Evolutionary conservation across 2,329 filamentous ascomycete species (phyloP).

Genomic region (Sporothrix inflata): DNA sequence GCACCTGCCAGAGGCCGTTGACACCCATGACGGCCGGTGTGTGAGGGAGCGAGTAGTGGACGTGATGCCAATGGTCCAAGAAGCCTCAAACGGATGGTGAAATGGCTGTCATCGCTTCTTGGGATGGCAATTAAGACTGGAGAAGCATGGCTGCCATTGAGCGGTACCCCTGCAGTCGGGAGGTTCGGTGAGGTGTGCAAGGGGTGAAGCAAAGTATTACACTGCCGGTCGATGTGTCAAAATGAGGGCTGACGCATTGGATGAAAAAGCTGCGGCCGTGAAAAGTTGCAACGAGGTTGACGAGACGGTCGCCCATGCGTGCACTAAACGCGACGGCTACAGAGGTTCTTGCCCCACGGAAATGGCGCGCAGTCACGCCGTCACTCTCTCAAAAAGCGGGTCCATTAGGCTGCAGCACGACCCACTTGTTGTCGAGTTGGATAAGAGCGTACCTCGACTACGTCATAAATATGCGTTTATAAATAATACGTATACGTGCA

Average conservation of each 20-base stretch:
- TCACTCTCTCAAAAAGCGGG: conserved; percentile 15
- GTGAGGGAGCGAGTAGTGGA: not conserved
- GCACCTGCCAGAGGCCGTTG: conserved; percentile 93
- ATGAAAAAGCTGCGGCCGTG: not conserved
- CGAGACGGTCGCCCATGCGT: not conserved
- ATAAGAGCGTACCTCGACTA: not conserved
- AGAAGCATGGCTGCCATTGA: conserved; percentile 17
- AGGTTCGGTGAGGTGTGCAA: not conserved
- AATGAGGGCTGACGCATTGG: not conserved
- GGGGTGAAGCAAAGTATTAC: not conserved
- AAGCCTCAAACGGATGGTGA: not conserved
- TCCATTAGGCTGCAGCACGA: conserved; percentile 1
- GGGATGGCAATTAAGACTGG: conserved; percentile 5
- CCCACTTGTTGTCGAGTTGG: not conserved
- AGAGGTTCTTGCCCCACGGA: conserved; percentile 23
- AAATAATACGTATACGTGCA: not conserved
- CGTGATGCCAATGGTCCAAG: not conserved
- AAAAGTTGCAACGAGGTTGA: not conserved
- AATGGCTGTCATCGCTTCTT: conserved; percentile 6
- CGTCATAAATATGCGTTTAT: not conserved
- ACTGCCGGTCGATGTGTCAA: too few relatives aligned
- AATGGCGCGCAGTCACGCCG: conserved; percentile 33
- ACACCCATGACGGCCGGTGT: conserved; percentile 75
- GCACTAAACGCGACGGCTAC: conserved; percentile 2
- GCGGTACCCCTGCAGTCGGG: not conserved